Evolutionary conservation across 148 eudicot species (phyloP).

Genomic region (Gaultheria prostrata): DNA sequence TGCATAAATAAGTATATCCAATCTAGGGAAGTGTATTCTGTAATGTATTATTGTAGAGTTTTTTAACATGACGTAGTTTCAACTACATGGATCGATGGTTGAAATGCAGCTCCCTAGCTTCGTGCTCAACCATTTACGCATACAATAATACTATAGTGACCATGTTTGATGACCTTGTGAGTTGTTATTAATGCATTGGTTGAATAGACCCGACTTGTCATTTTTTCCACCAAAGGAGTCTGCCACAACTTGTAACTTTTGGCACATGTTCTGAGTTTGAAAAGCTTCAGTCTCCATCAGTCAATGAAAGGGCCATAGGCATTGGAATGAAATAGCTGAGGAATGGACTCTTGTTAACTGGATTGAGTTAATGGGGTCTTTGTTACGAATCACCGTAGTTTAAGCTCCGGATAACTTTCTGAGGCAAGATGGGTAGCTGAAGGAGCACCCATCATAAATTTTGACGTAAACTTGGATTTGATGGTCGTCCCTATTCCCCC

Average conservation of each 20-base stretch:
- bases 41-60: too few species aligned
- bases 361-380: not conserved
- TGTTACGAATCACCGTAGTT: not conserved
- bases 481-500: not conserved
- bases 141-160: too few species aligned
- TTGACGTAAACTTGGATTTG: not conserved
- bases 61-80: not conserved
- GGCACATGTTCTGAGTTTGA: not conserved
- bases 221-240: not conserved
- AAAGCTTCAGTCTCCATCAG: not conserved
- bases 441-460: not conserved
- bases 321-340: not conserved
- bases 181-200: not conserved
- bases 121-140: not conserved
- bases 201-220: not conserved
- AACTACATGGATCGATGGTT: not conserved
- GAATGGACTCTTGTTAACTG: not conserved
- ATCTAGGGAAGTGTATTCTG: too few species aligned
- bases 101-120: not conserved
- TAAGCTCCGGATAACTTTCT: not conserved
- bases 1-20: not conserved
- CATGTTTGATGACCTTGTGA: too few species aligned
- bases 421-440: not conserved
- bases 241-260: not conserved
- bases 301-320: not conserved